A percentile compares a stretch with the other conserved stretches of the same genome.
Conservation (phyloP, 371 early-diverging fungal genomes). For the Parasitella parasitica region DNA sequence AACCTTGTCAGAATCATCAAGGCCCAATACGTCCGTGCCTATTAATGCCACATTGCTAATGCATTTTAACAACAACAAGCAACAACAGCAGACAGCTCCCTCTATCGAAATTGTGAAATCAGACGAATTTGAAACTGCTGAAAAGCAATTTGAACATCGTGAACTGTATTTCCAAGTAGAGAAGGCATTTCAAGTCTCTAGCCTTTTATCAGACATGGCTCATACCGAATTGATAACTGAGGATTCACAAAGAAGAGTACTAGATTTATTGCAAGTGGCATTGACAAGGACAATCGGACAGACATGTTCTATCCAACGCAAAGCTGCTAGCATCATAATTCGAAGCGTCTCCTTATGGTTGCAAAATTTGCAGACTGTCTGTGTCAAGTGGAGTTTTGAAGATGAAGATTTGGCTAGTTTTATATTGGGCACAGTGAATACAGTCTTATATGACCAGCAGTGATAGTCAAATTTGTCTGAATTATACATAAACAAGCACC, state of each 20-base stretch:
- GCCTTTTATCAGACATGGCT: slow-evolving; percentile 20
- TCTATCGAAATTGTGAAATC: slow-evolving; percentile 21
- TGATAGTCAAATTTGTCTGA: too few species aligned
- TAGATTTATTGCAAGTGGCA: slow-evolving; percentile 22
- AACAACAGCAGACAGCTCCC: slow-evolving; percentile 1
- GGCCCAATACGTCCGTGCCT: slow-evolving; percentile 16
- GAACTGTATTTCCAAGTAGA: slow-evolving; percentile 26
- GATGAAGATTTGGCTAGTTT: slow-evolving; percentile 33
- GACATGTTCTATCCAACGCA: slow-evolving; percentile 9
- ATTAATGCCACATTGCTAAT: slow-evolving; percentile 21
- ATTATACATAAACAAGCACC: too few species aligned
- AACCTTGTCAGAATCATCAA: not conserved
- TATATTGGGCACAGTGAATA: slow-evolving; percentile 26
- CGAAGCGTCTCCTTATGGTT: slow-evolving; percentile 22
- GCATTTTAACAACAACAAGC: slow-evolving; percentile 12
- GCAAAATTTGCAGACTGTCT: slow-evolving; percentile 2
- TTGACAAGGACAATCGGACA: slow-evolving; percentile 12
- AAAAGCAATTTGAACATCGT: not conserved
- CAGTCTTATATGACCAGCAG: slow-evolving; percentile 7
- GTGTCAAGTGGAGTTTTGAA: slow-evolving; percentile 26
- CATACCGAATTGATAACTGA: slow-evolving; percentile 14
- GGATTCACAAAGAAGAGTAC: slow-evolving; percentile 8
- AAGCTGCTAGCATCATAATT: not conserved
- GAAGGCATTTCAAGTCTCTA: slow-evolving; percentile 10
- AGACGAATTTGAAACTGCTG: not conserved